These are phyloP conservation scores for Pichia sporocuriosa DNA, from an alignment of 805 yeast species.

Conservation along the genomic window DNA sequence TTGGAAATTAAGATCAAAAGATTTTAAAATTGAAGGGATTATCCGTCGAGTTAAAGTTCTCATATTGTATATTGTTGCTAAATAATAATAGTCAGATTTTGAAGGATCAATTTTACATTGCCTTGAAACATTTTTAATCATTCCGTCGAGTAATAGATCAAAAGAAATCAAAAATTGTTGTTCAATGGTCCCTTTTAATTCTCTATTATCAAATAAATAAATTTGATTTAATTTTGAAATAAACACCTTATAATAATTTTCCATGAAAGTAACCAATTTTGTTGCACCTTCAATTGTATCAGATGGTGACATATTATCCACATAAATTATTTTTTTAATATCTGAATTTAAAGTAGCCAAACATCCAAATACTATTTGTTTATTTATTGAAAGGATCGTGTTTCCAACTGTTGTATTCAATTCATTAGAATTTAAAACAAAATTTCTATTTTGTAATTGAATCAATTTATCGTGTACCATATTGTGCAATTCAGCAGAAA, in stretches of 20 bases:
- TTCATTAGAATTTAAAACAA: slow-evolving; percentile 27
- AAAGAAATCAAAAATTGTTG: slow-evolving; percentile 31
- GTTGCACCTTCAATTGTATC: slow-evolving; percentile 29
- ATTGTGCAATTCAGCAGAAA: slow-evolving; percentile 40
- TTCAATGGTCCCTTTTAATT: slow-evolving; percentile 24
- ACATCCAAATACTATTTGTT: slow-evolving; percentile 22
- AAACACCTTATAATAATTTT: slow-evolving; percentile 33
- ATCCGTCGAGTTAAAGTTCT: slow-evolving; percentile 38
- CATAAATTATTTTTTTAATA: slow-evolving; percentile 15
- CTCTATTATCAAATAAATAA: slow-evolving; percentile 16
- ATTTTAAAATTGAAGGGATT: slow-evolving; percentile 42
- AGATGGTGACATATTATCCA: slow-evolving; percentile 36
- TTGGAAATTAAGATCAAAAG: slow-evolving; percentile 46
- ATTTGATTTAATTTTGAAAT: slow-evolving; percentile 27
- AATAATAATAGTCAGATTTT: slow-evolving; percentile 20
- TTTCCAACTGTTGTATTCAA: slow-evolving; percentile 18
- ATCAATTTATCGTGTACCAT: slow-evolving; percentile 29
- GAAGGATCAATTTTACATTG: slow-evolving; percentile 15
- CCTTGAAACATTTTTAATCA: slow-evolving; percentile 33
- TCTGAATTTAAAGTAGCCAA: slow-evolving; percentile 24
- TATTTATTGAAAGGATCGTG: slow-evolving; percentile 18
- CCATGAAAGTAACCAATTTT: slow-evolving; percentile 32
- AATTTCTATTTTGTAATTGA: slow-evolving; percentile 39
- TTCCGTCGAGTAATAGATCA: slow-evolving; percentile 35
- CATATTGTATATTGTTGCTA: slow-evolving; percentile 46